Evolutionary conservation across 2,329 filamentous ascomycete species (phyloP).

Genomic region (Ascochyta pisi): DNA sequence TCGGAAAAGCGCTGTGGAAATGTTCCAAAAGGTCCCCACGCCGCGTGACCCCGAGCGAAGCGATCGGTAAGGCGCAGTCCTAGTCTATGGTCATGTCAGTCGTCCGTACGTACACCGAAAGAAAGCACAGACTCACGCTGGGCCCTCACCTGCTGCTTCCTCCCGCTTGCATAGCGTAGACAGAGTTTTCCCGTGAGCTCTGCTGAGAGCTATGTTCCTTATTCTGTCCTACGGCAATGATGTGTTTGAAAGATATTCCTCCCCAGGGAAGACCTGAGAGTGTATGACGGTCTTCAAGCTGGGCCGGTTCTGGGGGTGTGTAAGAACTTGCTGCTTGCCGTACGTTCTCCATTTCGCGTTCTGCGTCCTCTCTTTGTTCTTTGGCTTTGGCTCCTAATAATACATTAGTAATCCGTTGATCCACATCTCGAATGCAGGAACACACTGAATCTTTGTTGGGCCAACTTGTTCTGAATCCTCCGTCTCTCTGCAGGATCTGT

Average conservation of each 20-base stretch:
- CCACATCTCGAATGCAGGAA: conserved; percentile 9
- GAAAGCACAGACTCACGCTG: conserved; percentile 35
- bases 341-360: conserved; percentile 69
- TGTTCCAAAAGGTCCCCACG: conserved; percentile 32
- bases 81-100: conserved; percentile 42
- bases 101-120: conserved; percentile 18
- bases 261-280: conserved; percentile 76
- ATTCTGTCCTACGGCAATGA: conserved; percentile 54
- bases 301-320: conserved; percentile 63
- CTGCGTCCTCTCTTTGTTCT: conserved; percentile 70
- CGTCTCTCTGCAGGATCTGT: conserved; percentile 74
- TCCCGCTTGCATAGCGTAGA: conserved; percentile 46
- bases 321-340: conserved; percentile 70
- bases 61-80: conserved; percentile 50
- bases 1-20: conserved; percentile 32
- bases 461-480: conserved; percentile 77
- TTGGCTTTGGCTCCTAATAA: conserved; percentile 71
- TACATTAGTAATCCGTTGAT: not conserved
- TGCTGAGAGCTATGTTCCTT: conserved; percentile 54
- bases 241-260: conserved; percentile 66
- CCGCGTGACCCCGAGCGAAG: conserved; percentile 48
- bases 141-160: conserved; percentile 51
- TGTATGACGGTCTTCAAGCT: conserved; percentile 61
- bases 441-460: conserved; percentile 78
- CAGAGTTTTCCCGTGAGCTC: conserved; percentile 50